phyloP scores from a whole-genome alignment of 768 basidiomycete genomes.

The Panellus pusillus region DNA sequence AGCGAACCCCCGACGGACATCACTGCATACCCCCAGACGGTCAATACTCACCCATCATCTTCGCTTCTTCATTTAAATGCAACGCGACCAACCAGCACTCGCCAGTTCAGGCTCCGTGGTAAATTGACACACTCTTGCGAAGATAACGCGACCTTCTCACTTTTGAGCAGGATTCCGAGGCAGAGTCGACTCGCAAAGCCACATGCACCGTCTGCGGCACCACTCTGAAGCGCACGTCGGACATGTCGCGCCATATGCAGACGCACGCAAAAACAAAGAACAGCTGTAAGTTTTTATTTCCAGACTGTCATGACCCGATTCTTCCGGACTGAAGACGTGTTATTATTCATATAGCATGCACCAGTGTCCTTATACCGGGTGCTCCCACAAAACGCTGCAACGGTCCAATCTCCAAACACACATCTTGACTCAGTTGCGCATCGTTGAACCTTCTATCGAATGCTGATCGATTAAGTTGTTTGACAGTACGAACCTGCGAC shows the following conservation, averaged over 20 bases:
- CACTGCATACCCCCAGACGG: too few relatives aligned
- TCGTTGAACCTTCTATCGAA: neutral
- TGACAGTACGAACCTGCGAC: constrained; percentile 4
- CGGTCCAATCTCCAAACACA: constrained; percentile 15
- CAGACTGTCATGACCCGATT: neutral
- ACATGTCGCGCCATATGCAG: constrained; percentile 13
- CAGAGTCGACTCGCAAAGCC: neutral
- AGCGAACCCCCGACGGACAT: too few relatives aligned
- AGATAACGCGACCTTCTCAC: too few relatives aligned
- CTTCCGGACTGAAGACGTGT: neutral
- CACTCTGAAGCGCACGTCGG: neutral
- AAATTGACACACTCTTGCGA: too few relatives aligned
- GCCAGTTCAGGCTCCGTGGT: too few relatives aligned
- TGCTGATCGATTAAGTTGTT: neutral
- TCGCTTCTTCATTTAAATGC: too few relatives aligned
- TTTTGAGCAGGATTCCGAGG: too few relatives aligned
- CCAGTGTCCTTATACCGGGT: constrained; percentile 10
- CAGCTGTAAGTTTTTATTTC: constrained; percentile 2
- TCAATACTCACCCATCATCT: too few relatives aligned
- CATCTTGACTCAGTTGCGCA: constrained; percentile 16
- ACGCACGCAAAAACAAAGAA: constrained; percentile 12
- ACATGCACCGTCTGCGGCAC: constrained; percentile 6
- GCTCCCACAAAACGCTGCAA: constrained; percentile 14
- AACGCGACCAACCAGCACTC: too few relatives aligned
- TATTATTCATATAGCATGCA: constrained; percentile 3